Evolutionary conservation across 352 stramenopile genomes (phyloP).

Genomic region (Phytophthora uliginosa): DNA sequence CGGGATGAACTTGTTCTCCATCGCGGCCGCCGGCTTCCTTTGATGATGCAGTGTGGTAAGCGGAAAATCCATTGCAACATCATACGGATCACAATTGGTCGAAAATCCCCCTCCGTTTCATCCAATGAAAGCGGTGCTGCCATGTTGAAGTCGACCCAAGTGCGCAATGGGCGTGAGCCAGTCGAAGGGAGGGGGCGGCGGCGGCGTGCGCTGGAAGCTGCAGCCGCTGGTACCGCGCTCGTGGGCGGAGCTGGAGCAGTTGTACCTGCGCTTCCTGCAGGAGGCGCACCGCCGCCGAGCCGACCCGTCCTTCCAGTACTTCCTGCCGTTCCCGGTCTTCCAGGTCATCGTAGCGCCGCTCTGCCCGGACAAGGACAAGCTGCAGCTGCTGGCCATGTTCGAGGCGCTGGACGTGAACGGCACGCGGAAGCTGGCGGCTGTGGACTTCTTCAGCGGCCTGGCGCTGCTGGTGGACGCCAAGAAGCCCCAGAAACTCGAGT

Average conservation of each 20-base stretch:
- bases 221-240: conserved; percentile 53
- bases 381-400: conserved; percentile 59
- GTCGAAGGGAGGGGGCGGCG: conserved; percentile 44
- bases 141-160: conserved; percentile 23
- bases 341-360: conserved; percentile 50
- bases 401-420: conserved; percentile 41
- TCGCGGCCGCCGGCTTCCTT: conserved; percentile 19
- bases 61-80: conserved; percentile 29
- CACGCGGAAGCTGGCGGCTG: conserved; percentile 38
- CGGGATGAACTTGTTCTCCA: conserved; percentile 94
- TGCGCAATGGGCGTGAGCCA: conserved; percentile 57
- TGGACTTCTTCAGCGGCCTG: conserved; percentile 77
- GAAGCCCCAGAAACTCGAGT: conserved; percentile 75
- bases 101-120: background rate
- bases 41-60: conserved; percentile 1
- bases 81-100: conserved; percentile 8
- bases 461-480: conserved; percentile 70
- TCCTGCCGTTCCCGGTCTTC: conserved; percentile 63
- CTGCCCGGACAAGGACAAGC: conserved; percentile 43
- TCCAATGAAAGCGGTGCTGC: background rate
- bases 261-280: conserved; percentile 71
- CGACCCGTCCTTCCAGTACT: conserved; percentile 57
- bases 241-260: conserved; percentile 66
- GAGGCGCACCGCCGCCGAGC: conserved; percentile 49
- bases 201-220: conserved; percentile 46